Percentiles rank a stretch among this genome's conserved stretches.
These are phyloP conservation scores for Rhizophagus sp. DNA, from an alignment of 192 early-diverging fungal species.

Conservation along the genomic window DNA sequence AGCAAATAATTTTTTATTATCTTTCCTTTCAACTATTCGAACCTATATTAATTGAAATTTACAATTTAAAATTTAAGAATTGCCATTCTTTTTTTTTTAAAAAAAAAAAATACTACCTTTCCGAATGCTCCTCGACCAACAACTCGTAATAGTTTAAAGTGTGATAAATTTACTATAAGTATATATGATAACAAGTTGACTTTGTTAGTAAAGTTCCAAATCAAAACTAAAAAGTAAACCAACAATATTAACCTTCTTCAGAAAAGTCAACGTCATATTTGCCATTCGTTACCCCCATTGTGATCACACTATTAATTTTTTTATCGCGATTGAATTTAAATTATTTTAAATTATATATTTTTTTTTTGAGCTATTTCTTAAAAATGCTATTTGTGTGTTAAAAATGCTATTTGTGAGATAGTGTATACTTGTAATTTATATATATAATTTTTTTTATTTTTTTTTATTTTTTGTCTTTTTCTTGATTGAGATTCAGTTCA, in stretches of 20 bases:
- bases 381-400: too few relatives aligned
- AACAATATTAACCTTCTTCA: constrained; percentile 51
- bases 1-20: constrained; percentile 70
- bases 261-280: constrained; percentile 55
- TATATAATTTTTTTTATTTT: too few relatives aligned
- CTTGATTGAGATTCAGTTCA: too few relatives aligned
- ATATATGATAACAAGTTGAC: too few relatives aligned
- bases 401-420: too few relatives aligned
- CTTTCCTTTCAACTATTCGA: constrained; percentile 76
- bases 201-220: background rate
- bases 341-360: background rate
- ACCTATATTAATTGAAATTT: constrained; percentile 50
- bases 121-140: constrained; percentile 89
- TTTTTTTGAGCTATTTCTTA: too few relatives aligned
- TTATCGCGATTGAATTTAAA: background rate
- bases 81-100: too few relatives aligned
- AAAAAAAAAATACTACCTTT: constrained; percentile 58
- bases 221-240: too few relatives aligned
- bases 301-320: background rate
- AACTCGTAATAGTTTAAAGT: constrained; percentile 78
- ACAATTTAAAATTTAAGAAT: too few relatives aligned
- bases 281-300: constrained; percentile 24
- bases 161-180: constrained; percentile 65
- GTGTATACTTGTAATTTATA: too few relatives aligned
- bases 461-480: too few relatives aligned